phyloP scores from a whole-genome alignment of 2,329 filamentous ascomycete genomes.

The Cadophora malorum region DNA sequence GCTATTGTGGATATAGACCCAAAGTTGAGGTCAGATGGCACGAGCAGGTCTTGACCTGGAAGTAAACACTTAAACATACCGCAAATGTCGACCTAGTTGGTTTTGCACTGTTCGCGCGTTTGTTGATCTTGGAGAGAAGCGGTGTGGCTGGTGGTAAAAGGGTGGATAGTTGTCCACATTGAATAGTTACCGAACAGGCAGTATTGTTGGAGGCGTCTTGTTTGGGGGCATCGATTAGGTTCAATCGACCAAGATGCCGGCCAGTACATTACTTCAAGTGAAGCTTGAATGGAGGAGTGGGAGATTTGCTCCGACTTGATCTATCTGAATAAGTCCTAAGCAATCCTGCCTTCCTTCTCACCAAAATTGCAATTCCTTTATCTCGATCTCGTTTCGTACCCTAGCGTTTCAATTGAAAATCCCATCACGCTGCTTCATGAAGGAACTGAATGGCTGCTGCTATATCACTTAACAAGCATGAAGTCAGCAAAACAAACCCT shows the following conservation, averaged over 20 bases:
- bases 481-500: slow-evolving; percentile 7
- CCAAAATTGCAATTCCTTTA: neutral
- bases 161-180: neutral
- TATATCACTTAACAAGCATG: neutral
- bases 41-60: neutral
- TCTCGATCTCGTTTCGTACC: neutral
- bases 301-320: neutral
- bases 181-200: neutral
- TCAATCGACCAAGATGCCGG: neutral
- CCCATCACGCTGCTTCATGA: neutral
- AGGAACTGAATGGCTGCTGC: neutral
- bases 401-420: neutral
- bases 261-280: neutral
- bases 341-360: neutral
- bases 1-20: too few species aligned
- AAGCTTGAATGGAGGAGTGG: neutral
- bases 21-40: neutral
- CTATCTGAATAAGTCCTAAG: neutral
- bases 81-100: neutral
- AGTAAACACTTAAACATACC: neutral
- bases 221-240: neutral
- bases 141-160: neutral
- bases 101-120: neutral
- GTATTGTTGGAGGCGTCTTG: neutral
- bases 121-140: neutral